Conservation (phyloP, 2,329 filamentous ascomycete genomes). For the Colletotrichum sp. region DNA sequence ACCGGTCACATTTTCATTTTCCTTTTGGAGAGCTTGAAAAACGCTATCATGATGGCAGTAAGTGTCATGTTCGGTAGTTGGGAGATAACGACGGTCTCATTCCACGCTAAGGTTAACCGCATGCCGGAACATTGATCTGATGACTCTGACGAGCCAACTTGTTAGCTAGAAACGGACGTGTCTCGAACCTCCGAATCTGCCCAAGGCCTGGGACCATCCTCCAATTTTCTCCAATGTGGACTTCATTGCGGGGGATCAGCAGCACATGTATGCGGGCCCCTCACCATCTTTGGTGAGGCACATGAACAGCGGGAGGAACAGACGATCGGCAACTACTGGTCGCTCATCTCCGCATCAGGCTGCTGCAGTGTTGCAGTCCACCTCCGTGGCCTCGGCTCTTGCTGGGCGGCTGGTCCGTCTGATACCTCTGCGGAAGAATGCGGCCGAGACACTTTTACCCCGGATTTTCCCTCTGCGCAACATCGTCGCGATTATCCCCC, state of each 20-base stretch:
- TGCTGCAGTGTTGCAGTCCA: neutral
- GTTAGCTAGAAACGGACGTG: neutral
- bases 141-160: neutral
- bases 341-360: neutral
- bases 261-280: neutral
- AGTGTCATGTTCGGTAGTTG: neutral
- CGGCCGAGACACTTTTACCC: slow-evolving; percentile 1
- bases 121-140: neutral
- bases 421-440: neutral
- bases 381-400: neutral
- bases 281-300: neutral
- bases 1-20: neutral
- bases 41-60: neutral
- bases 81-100: neutral
- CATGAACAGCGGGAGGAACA: neutral
- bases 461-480: neutral
- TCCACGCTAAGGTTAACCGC: neutral
- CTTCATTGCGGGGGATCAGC: neutral
- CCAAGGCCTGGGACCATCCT: neutral
- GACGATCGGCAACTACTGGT: neutral
- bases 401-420: neutral
- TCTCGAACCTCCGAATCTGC: neutral
- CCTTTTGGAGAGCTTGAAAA: neutral
- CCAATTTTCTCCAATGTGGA: neutral
- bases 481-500: neutral